Conservation (phyloP, 2,329 filamentous ascomycete genomes). For the Ramularia endophylla region DNA sequence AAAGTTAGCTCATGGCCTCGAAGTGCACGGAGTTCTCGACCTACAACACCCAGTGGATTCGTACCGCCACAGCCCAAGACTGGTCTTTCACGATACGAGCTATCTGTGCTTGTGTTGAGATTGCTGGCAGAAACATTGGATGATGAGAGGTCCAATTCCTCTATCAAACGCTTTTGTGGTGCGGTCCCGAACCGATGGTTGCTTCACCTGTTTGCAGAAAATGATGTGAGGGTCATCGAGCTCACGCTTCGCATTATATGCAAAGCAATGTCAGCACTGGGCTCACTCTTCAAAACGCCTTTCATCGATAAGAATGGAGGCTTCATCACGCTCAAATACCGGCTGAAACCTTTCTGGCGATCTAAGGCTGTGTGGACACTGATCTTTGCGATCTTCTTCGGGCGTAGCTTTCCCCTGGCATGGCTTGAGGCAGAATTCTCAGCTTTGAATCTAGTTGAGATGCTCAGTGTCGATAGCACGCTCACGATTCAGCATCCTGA, state of each 20-base stretch:
- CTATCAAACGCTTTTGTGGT: slow-evolving; percentile 67
- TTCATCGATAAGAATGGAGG: slow-evolving; percentile 83
- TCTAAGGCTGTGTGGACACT: slow-evolving; percentile 78
- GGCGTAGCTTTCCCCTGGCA: slow-evolving; percentile 66
- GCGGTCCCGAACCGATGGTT: slow-evolving; percentile 82
- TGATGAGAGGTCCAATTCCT: slow-evolving; percentile 20
- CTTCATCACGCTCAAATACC: slow-evolving; percentile 76
- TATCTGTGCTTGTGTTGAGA: slow-evolving; percentile 25
- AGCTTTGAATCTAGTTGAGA: slow-evolving; percentile 64
- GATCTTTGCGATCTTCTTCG: slow-evolving; percentile 84
- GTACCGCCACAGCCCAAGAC: slow-evolving; percentile 2
- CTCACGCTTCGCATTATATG: slow-evolving; percentile 78
- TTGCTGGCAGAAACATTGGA: slow-evolving; percentile 23
- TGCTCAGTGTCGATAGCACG: slow-evolving; percentile 56
- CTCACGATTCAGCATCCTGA: slow-evolving; percentile 68
- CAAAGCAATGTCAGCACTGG: slow-evolving; percentile 76
- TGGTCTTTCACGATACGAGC: slow-evolving; percentile 23
- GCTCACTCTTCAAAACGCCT: slow-evolving; percentile 73
- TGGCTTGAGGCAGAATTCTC: slow-evolving; percentile 70
- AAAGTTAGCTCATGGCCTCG: slow-evolving; percentile 26
- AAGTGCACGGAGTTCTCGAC: slow-evolving; percentile 19
- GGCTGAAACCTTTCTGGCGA: slow-evolving; percentile 84
- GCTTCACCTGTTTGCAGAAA: slow-evolving; percentile 81
- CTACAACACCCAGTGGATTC: slow-evolving; percentile 23
- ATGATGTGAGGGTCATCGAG: slow-evolving; percentile 75